A percentile compares a stretch with the other conserved stretches of the same genome.
phyloP scores from a whole-genome alignment of 108 stramenopile species.

The Conticribra weissflogii region DNA sequence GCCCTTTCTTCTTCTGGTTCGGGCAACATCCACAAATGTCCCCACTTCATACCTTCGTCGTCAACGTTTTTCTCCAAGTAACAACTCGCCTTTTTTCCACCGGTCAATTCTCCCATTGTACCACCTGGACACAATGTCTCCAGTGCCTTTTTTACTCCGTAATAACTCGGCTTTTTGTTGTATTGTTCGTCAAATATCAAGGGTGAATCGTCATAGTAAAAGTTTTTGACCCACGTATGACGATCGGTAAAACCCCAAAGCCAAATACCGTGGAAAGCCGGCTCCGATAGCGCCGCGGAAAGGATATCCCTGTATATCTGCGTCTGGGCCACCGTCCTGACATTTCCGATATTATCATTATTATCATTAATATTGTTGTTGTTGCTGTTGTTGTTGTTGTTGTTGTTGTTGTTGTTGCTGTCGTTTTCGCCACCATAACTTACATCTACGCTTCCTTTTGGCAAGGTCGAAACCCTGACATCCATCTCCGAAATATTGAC shows the following conservation, averaged over 20 bases:
- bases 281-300: slow-evolving; percentile 86
- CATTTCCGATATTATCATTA: slow-evolving; percentile 8
- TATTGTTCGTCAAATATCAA: slow-evolving; percentile 84
- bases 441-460: not conserved
- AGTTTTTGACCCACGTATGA: slow-evolving; percentile 89
- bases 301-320: slow-evolving; percentile 88
- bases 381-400: not conserved
- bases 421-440: not conserved
- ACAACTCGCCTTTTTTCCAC: slow-evolving; percentile 24
- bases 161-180: slow-evolving; percentile 64
- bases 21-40: slow-evolving; percentile 77
- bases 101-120: slow-evolving; percentile 51
- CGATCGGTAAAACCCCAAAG: slow-evolving; percentile 92
- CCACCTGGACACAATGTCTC: slow-evolving; percentile 64
- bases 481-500: slow-evolving; percentile 96
- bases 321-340: slow-evolving; percentile 64
- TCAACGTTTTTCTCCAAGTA: slow-evolving; percentile 55
- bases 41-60: slow-evolving; percentile 70
- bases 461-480: slow-evolving; percentile 77
- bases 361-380: not conserved
- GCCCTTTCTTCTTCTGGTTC: slow-evolving; percentile 38
- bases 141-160: slow-evolving; percentile 73
- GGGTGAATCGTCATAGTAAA: slow-evolving; percentile 85
- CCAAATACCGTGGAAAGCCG: slow-evolving; percentile 87
- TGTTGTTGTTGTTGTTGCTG: not conserved